phyloP scores from a whole-genome alignment of 1,284 basidiomycete species.

The Austroboletus novae-zelandiae region DNA sequence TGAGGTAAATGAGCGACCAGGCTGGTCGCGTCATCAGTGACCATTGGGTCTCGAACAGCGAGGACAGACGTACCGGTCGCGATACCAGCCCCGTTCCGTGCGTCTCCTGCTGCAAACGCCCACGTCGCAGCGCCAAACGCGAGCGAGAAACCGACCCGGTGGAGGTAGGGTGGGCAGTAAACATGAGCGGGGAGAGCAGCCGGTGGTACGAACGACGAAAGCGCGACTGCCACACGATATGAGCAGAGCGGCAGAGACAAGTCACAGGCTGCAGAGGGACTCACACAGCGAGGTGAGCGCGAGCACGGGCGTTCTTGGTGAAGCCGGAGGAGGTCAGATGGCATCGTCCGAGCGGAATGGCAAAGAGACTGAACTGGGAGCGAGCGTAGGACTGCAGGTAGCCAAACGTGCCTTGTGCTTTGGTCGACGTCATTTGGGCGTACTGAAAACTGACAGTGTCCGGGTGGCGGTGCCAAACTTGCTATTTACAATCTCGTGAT shows the following conservation, averaged over 20 bases:
- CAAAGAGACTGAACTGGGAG: conserved; percentile 31
- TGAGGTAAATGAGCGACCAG: conserved; percentile 47
- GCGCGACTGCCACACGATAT: conserved; percentile 30
- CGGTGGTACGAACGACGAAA: conserved; percentile 38
- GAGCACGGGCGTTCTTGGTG: conserved; percentile 24
- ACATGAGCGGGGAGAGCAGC: conserved; percentile 20
- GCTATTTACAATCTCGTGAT: too few species aligned
- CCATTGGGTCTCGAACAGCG: too few species aligned
- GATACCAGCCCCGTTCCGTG: conserved; percentile 45
- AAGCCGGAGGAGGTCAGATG: conserved; percentile 14
- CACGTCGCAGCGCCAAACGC: conserved; percentile 48
- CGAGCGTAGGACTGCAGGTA: conserved; percentile 30
- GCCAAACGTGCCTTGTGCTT: conserved; percentile 25
- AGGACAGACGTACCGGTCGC: conserved; percentile 35
- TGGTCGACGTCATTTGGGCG: not conserved
- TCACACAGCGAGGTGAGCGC: conserved; percentile 32
- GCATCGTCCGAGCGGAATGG: not conserved
- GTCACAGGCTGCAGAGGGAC: conserved; percentile 6
- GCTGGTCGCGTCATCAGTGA: conserved; percentile 25
- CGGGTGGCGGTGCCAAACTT: too few species aligned
- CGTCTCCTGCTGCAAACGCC: conserved; percentile 40
- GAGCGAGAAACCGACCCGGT: conserved; percentile 43
- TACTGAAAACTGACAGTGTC: too few species aligned
- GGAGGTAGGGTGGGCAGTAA: conserved; percentile 41
- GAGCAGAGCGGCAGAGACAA: not conserved